These are phyloP conservation scores for Paspalum vaginatum DNA, from an alignment of 176 grass and related monocot genomes.

Conservation along the genomic window DNA sequence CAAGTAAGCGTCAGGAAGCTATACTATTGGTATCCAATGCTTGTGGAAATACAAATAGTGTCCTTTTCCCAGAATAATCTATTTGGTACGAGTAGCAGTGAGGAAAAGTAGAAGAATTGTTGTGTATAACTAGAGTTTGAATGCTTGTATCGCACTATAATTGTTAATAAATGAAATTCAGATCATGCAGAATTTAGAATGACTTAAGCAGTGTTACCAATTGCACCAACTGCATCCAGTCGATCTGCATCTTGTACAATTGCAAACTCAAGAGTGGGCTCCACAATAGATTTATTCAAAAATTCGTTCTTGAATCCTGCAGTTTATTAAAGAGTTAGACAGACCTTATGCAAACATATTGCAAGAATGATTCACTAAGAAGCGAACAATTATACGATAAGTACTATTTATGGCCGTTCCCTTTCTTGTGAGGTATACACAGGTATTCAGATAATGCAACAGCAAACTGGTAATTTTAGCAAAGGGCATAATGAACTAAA, in stretches of 20 bases:
- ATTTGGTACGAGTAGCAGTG: constrained; percentile 1
- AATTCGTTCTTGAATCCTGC: constrained; percentile 92
- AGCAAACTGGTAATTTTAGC: background rate
- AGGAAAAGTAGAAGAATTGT: background rate
- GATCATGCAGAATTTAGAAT: background rate
- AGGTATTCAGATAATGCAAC: constrained; percentile 13
- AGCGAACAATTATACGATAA: background rate
- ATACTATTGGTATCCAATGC: background rate
- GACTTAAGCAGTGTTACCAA: constrained; percentile 54
- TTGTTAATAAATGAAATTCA: background rate
- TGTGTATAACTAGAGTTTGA: background rate
- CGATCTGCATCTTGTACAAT: constrained; percentile 97
- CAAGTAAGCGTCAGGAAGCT: background rate
- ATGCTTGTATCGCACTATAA: background rate
- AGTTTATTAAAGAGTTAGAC: constrained; percentile 26
- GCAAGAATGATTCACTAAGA: background rate
- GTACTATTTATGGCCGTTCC: background rate
- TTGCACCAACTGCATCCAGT: constrained; percentile 88
- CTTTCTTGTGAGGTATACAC: background rate
- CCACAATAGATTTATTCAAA: constrained; percentile 43
- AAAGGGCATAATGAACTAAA: background rate
- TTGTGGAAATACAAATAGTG: background rate
- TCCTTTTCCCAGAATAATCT: background rate
- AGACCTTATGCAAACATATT: background rate
- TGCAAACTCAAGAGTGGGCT: constrained; percentile 69